A percentile compares a stretch with the other conserved stretches of the same genome.
These are phyloP conservation scores for Collariella sp. DNA, from an alignment of 495 filamentous ascomycete genomes.

Conservation along the genomic window DNA sequence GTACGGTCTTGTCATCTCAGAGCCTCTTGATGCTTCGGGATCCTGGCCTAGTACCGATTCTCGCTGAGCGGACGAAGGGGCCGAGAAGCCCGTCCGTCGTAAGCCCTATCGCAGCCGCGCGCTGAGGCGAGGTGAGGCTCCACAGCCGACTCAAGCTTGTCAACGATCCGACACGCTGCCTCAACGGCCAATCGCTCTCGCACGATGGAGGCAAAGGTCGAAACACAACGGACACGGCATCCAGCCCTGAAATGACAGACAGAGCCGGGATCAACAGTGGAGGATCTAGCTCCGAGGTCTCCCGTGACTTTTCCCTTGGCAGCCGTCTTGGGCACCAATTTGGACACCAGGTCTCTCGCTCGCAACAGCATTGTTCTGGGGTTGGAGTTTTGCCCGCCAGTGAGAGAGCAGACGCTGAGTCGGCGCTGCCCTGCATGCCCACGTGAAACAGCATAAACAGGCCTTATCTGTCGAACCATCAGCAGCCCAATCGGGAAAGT, in stretches of 20 bases:
- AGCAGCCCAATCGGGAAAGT: no score
- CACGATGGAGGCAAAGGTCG: neutral
- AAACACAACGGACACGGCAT: neutral
- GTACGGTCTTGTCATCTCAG: neutral
- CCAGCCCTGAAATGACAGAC: no score
- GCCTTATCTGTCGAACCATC: neutral
- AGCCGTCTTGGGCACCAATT: neutral
- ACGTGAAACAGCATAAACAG: neutral
- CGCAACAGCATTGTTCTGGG: neutral
- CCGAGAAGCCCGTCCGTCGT: slow-evolving; percentile 4
- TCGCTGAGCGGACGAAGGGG: slow-evolving; percentile 10
- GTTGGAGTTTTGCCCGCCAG: neutral
- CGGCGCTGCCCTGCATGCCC: neutral
- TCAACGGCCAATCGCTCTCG: neutral
- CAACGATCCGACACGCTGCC: neutral
- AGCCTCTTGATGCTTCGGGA: neutral
- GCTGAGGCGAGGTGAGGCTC: slow-evolving; percentile 6
- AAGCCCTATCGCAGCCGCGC: neutral
- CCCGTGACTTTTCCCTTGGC: neutral
- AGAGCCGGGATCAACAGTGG: slow-evolving; percentile 1
- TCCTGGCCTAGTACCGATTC: neutral
- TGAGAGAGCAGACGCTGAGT: neutral
- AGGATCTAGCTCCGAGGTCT: slow-evolving; percentile 6
- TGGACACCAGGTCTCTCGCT: neutral
- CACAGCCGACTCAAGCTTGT: neutral